phyloP scores from a whole-genome alignment of 2,329 filamentous ascomycete species.

The Cryphonectria parasitica region DNA sequence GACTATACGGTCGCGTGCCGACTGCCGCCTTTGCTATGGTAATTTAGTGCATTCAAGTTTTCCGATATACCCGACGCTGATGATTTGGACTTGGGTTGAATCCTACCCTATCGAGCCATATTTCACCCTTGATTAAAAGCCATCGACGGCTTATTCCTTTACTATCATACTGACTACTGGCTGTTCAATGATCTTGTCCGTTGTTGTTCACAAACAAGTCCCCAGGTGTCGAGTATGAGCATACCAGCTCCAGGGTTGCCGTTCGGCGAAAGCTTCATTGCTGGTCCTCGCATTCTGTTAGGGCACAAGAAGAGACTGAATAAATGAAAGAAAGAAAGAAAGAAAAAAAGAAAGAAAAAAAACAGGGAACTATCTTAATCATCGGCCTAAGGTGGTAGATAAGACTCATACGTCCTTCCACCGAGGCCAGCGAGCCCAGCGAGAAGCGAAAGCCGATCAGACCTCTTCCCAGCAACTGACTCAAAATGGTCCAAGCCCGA shows the following conservation, averaged over 20 bases:
- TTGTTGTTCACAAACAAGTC: neutral
- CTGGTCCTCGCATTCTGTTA: neutral
- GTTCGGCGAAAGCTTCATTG: neutral
- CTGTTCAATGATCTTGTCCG: neutral
- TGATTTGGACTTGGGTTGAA: neutral
- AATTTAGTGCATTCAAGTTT: neutral
- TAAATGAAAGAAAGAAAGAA: neutral
- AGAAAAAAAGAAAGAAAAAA: neutral
- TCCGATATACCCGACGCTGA: neutral
- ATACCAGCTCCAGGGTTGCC: neutral
- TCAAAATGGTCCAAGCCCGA: neutral
- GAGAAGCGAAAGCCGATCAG: conserved; percentile 3
- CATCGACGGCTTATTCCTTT: neutral
- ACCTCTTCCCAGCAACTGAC: neutral
- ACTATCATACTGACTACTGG: neutral
- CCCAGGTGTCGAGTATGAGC: neutral
- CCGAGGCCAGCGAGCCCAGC: neutral
- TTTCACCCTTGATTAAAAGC: neutral
- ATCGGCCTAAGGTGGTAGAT: neutral
- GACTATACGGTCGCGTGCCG: no score
- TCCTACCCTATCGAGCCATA: neutral
- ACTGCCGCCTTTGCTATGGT: neutral
- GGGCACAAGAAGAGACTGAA: neutral
- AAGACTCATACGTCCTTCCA: neutral
- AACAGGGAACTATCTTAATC: neutral